These are phyloP conservation scores for Emmonsiellopsis sp. DNA, from an alignment of 2,329 filamentous ascomycete genomes.

Conservation along the genomic window DNA sequence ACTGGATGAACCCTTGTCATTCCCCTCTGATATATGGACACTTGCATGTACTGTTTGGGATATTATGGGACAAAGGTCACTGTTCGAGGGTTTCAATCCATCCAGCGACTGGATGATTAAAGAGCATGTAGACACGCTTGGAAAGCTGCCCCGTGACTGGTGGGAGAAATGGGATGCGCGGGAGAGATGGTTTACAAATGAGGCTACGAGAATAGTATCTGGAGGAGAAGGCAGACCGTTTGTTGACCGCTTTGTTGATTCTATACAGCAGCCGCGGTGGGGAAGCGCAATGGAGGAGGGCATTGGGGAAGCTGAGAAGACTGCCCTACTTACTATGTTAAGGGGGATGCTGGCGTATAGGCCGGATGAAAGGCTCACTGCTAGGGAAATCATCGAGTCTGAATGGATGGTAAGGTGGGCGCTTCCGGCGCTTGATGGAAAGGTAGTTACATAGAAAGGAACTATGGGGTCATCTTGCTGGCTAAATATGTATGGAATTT, in stretches of 20 bases:
- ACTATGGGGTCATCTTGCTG: no score
- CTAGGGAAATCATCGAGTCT: neutral
- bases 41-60: conserved; percentile 25
- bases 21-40: conserved; percentile 19
- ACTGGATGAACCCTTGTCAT: conserved; percentile 3
- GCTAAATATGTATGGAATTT: no score
- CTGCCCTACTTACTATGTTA: neutral
- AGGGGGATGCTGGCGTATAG: conserved; percentile 1
- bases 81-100: conserved; percentile 12
- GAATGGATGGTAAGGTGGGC: conserved; percentile 3
- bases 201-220: neutral
- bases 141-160: neutral
- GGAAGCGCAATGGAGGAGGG: neutral
- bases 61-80: conserved; percentile 16
- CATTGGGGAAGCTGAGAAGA: neutral
- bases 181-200: neutral
- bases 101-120: neutral
- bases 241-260: neutral
- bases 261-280: neutral
- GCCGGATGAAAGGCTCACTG: neutral
- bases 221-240: neutral
- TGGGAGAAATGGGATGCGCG: neutral
- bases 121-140: conserved; percentile 1
- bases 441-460: no score
- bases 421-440: neutral